Evolutionary conservation across 139 green algal species (phyloP), one percentile per base, ranked within the genome.

Genomic region (Picochlorum sp.): DNA sequence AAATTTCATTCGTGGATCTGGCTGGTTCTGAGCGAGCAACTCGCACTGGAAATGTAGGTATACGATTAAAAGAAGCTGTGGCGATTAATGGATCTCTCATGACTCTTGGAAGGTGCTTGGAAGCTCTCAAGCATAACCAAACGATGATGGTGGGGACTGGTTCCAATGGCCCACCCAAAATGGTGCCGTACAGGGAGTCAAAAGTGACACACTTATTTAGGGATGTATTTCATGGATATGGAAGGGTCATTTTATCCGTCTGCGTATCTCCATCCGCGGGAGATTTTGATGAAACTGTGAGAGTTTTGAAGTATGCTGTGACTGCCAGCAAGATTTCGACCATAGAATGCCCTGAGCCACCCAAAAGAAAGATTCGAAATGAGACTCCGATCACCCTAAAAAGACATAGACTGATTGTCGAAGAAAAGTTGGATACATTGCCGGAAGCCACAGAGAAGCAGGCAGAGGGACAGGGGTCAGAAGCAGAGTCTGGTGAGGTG

Each of bases 31-130:
- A 94, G 68, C 71, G 87, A 0, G 81, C 78, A 9, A 63, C 66
- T 14, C 72, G 84, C 31, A 92, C 87, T 0, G 81, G 81, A 49
- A 84, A 89, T 72, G 72, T 68, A 4, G 86, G 87, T 15, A 69
- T 60, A 14, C 65, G 83, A 6, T 72, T 92, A 30, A 85, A 78
- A 85, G 87, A 94, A 82, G 86, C 76, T 69, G 72, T 85, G 47
- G 74, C 75, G 52, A 94, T 94, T 81, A 94, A 94, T 77, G 69
- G 64, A 20, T 86, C 73, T 5, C 79, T 94, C 15, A 88, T 87
- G 74, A 87, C 81, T 2, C 76, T 94, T 45, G 81, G 82, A 0
- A 80, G 84, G 45, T 94, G 87, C 73, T 65, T 94, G 34, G 81
- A 91, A 69, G 83, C 80, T 37, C 80, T 92, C 63, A 69, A 79